Conservation (phyloP, 805 yeast genomes). For the Candida chauliodis region DNA sequence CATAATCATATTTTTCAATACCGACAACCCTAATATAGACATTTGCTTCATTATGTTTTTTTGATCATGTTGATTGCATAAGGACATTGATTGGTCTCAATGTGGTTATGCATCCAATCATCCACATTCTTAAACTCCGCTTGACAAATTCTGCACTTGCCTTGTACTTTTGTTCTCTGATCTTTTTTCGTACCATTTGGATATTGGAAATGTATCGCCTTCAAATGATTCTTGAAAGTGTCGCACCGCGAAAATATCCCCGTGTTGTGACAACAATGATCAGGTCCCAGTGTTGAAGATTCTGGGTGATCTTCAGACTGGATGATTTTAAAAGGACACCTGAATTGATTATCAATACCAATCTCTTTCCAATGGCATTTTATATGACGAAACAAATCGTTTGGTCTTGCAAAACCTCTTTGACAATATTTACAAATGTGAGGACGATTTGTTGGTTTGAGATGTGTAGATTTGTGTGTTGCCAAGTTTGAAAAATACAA, state of each 20-base stretch:
- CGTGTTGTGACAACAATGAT: slow-evolving; percentile 66
- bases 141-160: slow-evolving; percentile 78
- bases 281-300: slow-evolving; percentile 10
- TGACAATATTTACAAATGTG: slow-evolving; percentile 74
- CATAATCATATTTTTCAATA: background rate
- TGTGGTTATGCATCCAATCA: slow-evolving; percentile 74
- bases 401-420: slow-evolving; percentile 84
- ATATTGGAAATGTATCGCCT: slow-evolving; percentile 84
- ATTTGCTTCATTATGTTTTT: slow-evolving; percentile 4
- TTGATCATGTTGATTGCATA: slow-evolving; percentile 10
- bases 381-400: slow-evolving; percentile 80
- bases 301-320: slow-evolving; percentile 12
- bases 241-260: slow-evolving; percentile 89
- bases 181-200: slow-evolving; percentile 83
- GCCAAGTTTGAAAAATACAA: slow-evolving; percentile 73
- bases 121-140: slow-evolving; percentile 63
- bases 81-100: slow-evolving; percentile 48
- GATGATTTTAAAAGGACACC: slow-evolving; percentile 66
- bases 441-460: slow-evolving; percentile 69
- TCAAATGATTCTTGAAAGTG: slow-evolving; percentile 86
- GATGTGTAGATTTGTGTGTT: slow-evolving; percentile 78
- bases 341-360: slow-evolving; percentile 64
- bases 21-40: background rate
- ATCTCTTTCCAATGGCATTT: slow-evolving; percentile 82
- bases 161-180: slow-evolving; percentile 64